Evolutionary conservation across 805 yeast species (phyloP), one percentile per base, ranked within the genome.

Genomic region (Myxozyma nipponensis): DNA sequence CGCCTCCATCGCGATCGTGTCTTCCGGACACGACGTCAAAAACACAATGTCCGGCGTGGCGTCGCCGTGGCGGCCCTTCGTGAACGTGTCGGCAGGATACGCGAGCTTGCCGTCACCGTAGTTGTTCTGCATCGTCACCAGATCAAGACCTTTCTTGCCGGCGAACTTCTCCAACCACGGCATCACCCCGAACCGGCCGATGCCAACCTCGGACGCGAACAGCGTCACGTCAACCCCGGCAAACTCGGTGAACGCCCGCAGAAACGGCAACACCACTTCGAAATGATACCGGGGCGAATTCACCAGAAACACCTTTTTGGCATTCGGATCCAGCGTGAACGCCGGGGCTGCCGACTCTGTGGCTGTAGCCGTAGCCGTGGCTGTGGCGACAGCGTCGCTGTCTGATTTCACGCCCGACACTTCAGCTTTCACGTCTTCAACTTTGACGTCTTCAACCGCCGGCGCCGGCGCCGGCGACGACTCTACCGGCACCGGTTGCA

Each of bases 201-300:
- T 38, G 9, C 57, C 57, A 2, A 15, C 13, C 10, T 13, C 21
- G 13, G 35, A n/a, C 3, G 49, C 50, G 25, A 41, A 47, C 17
- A 50, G 45, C 13, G 48, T 30, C 13, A 53, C 38, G 39, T 44
- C 32, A 21, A 37, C 49, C 23, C 42, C 32, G 3, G 26, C 32
- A 3, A 52, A 42, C 17, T 23, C 28, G 1, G 57, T 42, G 25
- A 54, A 47, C 17, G 38, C 40, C 37, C 40, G 18, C n/a, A 54
- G 47, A 26, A 54, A 40, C 13, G 58, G 58, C 5, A 52, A 18
- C 25, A 54, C 57, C 19, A 54, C 48, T 24, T 54, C 58, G 35
- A 30, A 54, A 25, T 54, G 58, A 18, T 54, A 54, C n/a, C 52
- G 46, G 1, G 49, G 53, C 15, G 57, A 15, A 42, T 54, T 54